Evolutionary conservation across 164 flowering plant species (phyloP).

Genomic region (Hamamelis virginiana): DNA sequence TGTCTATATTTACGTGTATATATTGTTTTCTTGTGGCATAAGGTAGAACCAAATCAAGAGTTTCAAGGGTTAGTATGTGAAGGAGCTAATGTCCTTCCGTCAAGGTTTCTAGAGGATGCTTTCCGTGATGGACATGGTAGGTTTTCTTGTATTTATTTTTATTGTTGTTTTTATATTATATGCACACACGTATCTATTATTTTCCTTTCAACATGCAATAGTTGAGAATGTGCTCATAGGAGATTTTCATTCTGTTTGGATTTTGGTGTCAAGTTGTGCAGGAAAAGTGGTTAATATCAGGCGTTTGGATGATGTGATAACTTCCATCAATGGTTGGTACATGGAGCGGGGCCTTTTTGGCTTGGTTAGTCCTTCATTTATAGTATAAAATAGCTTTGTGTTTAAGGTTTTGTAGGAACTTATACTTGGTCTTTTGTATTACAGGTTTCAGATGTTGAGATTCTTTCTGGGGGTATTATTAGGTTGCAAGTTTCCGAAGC

Average conservation of each 20-base stretch:
- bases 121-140: conserved; percentile 91
- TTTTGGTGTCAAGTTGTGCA: conserved; percentile 76
- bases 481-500: conserved; percentile 90
- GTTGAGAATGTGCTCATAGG: conserved; percentile 15
- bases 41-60: conserved; percentile 99
- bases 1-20: too few species aligned
- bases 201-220: neutral
- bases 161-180: too few species aligned
- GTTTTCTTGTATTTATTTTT: conserved; percentile 14
- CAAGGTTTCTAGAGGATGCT: conserved; percentile 83
- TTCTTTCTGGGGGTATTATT: conserved; percentile 92
- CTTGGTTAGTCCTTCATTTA: conserved; percentile 51
- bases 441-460: conserved; percentile 90
- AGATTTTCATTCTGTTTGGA: conserved; percentile 25
- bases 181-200: neutral
- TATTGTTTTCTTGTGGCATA: conserved; percentile 44
- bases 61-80: conserved; percentile 96
- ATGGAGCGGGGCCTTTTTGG: conserved; percentile 97
- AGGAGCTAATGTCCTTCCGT: conserved; percentile 96
- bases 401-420: neutral
- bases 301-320: conserved; percentile 80
- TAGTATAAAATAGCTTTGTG: neutral
- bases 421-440: neutral
- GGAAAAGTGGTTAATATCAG: conserved; percentile 89
- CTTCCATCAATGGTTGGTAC: conserved; percentile 93